phyloP scores from a whole-genome alignment of 179 eudicot genomes.

The Silene vulgaris region DNA sequence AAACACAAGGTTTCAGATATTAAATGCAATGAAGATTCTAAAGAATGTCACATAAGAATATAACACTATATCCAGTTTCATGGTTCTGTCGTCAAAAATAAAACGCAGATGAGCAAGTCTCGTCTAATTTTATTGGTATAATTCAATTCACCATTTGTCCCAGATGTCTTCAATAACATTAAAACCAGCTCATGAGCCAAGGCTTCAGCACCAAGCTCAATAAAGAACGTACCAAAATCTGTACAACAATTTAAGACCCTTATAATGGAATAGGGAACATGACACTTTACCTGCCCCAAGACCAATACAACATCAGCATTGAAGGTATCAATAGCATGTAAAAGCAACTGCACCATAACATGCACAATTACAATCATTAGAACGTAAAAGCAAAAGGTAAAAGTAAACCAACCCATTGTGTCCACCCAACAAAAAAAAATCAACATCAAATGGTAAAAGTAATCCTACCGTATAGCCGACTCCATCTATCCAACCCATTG shows the following conservation, averaged over 20 bases:
- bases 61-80: neutral
- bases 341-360: slow-evolving; percentile 62
- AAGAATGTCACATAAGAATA: neutral
- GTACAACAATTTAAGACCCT: neutral
- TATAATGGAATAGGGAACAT: slow-evolving; percentile 5
- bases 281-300: slow-evolving; percentile 71
- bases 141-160: no score
- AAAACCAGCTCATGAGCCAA: neutral
- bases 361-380: slow-evolving; percentile 1
- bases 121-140: neutral
- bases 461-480: slow-evolving; percentile 78
- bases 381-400: neutral
- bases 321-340: slow-evolving; percentile 85
- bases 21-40: neutral
- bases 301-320: slow-evolving; percentile 84
- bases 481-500: slow-evolving; percentile 99
- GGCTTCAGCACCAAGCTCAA: slow-evolving; percentile 1
- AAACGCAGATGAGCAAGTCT: neutral
- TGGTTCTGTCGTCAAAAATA: neutral
- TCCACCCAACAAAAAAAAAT: no score
- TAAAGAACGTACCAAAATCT: neutral
- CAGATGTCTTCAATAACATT: no score
- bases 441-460: neutral
- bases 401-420: slow-evolving; percentile 31
- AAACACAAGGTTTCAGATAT: neutral